phyloP scores from a whole-genome alignment of 352 stramenopile genomes.

The Globisporangium cystogenes region DNA sequence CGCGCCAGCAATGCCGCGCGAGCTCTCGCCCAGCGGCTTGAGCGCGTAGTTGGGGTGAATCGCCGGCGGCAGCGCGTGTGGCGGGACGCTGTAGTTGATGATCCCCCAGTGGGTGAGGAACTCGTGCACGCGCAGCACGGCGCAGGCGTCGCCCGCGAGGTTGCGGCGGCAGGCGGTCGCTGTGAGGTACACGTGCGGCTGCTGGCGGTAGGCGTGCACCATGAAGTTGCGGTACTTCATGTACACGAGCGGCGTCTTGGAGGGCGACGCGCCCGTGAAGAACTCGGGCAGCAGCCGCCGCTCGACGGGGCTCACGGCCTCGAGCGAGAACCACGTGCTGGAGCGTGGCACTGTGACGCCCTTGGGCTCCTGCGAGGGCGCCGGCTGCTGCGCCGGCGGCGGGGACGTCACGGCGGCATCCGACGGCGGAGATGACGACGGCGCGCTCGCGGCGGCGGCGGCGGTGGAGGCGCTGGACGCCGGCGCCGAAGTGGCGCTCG shows the following conservation, averaged over 20 bases:
- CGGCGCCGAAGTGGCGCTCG: too few relatives aligned
- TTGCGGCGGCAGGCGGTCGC: constrained; percentile 80
- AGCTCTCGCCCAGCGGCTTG: constrained; percentile 8
- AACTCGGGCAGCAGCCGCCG: constrained; percentile 84
- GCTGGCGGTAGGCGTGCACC: constrained; percentile 73
- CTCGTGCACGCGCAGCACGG: constrained; percentile 83
- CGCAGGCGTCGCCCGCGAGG: constrained; percentile 70
- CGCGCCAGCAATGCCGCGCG: not conserved
- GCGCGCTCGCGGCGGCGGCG: too few relatives aligned
- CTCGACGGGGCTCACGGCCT: constrained; percentile 73
- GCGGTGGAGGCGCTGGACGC: too few relatives aligned
- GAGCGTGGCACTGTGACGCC: constrained; percentile 58
- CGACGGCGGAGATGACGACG: too few relatives aligned
- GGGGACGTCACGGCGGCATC: not conserved
- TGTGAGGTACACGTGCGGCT: constrained; percentile 76
- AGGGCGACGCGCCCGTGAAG: constrained; percentile 37
- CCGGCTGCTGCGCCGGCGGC: constrained; percentile 4
- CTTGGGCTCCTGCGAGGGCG: constrained; percentile 12
- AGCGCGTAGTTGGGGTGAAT: constrained; percentile 59
- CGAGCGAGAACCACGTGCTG: constrained; percentile 74
- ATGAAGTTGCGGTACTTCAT: constrained; percentile 88
- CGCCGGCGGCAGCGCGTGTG: constrained; percentile 52
- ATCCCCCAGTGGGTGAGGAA: constrained; percentile 83
- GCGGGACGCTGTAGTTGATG: constrained; percentile 83
- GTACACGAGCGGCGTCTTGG: constrained; percentile 60